Percentiles rank a stretch among this genome's conserved stretches.
These are phyloP conservation scores for Chrysoporthe deuterocubensis DNA, from an alignment of 2,329 filamentous ascomycete genomes.

Conservation along the genomic window DNA sequence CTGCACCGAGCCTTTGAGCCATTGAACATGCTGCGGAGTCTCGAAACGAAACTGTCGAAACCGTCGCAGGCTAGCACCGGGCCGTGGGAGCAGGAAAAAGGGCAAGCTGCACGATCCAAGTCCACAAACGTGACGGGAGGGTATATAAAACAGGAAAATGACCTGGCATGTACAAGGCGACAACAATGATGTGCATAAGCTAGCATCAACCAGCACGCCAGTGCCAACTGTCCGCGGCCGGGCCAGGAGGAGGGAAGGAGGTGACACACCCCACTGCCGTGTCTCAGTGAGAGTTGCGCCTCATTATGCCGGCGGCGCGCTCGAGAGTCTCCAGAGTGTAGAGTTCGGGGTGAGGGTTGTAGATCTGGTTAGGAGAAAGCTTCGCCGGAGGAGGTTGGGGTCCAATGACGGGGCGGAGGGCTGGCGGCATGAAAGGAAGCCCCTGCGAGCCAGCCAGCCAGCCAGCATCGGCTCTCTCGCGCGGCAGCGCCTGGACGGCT, in stretches of 20 bases:
- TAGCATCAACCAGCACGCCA: conserved; percentile 7
- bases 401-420: background rate
- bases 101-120: conserved; percentile 2
- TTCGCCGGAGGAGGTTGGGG: background rate
- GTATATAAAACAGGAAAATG: background rate
- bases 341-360: background rate
- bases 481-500: background rate
- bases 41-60: conserved; percentile 8
- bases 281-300: conserved; percentile 10
- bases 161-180: background rate
- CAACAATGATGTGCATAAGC: conserved; percentile 5
- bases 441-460: conserved; percentile 3
- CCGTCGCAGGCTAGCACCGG: background rate
- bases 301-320: conserved; percentile 2
- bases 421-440: conserved; percentile 1
- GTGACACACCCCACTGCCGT: conserved; percentile 1
- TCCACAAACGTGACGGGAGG: background rate
- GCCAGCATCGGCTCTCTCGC: background rate
- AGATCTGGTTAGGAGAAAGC: background rate
- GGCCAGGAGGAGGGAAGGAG: background rate
- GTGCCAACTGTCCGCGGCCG: conserved; percentile 7
- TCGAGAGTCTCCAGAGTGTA: background rate
- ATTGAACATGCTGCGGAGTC: conserved; percentile 41
- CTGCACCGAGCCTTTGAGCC: conserved; percentile 41
- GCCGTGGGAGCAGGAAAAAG: conserved; percentile 4